Evolutionary conservation across 306 rosid species (phyloP), one percentile per base, ranked within the genome.

Genomic region (Fragaria nilgerrensis): DNA sequence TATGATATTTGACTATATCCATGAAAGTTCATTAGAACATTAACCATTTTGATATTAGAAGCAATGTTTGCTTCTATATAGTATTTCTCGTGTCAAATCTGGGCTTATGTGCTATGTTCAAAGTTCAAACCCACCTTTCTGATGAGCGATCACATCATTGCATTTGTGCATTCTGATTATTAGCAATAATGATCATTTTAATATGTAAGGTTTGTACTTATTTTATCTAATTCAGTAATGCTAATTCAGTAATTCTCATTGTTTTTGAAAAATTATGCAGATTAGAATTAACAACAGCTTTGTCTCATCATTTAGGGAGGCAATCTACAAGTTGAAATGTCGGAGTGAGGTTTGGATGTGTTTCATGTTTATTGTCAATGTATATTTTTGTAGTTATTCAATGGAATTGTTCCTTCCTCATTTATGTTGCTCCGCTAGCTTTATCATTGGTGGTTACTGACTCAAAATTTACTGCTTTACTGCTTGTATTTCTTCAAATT

Each of bases 221-320:
- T 80, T 80, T 15, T 47, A 55, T 72, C 50, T 36, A 36, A 27
- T 1, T 27, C 1, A 27, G 29, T 27, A 27, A 53, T 45, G 65
- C 78, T 66, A 29, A 29, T 29, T 36, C 39, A 36, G 39, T 36
- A 27, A 27, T 80, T 59, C 77, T 79, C 7, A 80, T 63, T 76
- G 66, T 70, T 34, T 75, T 82, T 76, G 34, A 66, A 77, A 41
- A 39, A 19, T 71, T 75, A 84, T 88, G 90, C 97, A 95, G 97
- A 95, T 95, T 84, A 88, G 97, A 89, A 95, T 95, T 82, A 95
- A 95, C 81, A 90, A 95, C 91, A 95, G 97, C 90, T 95, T 87
- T 76, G 96, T 95, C 75, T 95, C 99, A 62, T 95, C 99, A 74
- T 95, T 95, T 89, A 91, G 99, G 84, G 99, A 95, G 85, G 96